Evolutionary conservation across 805 yeast genomes (phyloP).

Genomic region (Starmerella riodocensis): DNA sequence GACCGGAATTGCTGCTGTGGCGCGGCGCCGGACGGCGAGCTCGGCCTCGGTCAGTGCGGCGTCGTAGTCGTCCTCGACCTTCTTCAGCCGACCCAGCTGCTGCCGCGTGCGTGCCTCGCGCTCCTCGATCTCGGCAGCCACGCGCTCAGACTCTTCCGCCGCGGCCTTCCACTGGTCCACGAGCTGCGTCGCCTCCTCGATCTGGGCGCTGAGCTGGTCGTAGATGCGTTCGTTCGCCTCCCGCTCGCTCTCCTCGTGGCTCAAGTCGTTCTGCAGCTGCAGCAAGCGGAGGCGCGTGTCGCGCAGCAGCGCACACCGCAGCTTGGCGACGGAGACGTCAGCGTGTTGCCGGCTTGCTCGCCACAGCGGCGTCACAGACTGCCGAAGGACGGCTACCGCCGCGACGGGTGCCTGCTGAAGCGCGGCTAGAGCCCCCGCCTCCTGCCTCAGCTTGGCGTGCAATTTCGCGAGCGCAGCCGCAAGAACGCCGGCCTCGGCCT

Average conservation of each 20-base stretch:
- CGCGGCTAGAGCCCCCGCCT: neutral
- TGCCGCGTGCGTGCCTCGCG: neutral
- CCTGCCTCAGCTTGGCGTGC: neutral
- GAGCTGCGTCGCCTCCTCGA: neutral
- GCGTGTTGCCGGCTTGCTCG: neutral
- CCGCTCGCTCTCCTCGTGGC: neutral
- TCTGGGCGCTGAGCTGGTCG: neutral
- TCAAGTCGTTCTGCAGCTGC: slow-evolving; percentile 1
- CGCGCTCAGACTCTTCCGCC: neutral
- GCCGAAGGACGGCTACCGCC: neutral
- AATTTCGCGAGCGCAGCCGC: neutral
- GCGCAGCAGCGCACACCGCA: neutral
- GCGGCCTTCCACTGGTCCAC: neutral
- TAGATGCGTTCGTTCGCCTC: neutral
- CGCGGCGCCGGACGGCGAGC: no score
- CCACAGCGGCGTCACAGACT: neutral
- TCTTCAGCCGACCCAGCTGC: neutral
- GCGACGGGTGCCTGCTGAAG: neutral
- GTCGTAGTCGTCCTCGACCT: neutral
- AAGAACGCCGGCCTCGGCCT: neutral
- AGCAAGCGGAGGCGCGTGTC: neutral
- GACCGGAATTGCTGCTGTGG: no score
- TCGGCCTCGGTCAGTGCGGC: no score
- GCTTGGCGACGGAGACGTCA: neutral
- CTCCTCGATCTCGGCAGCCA: neutral